A percentile compares a stretch with the other conserved stretches of the same genome.
These are phyloP conservation scores for Capillidium rhysosporum DNA, from an alignment of 371 early-diverging fungal species.

Conservation along the genomic window DNA sequence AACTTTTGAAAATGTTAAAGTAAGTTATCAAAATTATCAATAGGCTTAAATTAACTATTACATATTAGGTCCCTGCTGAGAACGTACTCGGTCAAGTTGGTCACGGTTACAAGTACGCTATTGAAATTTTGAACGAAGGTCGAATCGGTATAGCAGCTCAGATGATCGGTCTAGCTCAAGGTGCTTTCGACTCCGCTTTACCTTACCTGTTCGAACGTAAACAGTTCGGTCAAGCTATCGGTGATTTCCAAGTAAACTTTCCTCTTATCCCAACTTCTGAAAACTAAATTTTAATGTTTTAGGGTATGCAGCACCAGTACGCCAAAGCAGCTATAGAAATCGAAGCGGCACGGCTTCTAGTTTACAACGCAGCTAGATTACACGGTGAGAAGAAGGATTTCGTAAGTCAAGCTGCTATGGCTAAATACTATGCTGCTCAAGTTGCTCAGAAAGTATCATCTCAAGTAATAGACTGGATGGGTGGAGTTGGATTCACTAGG, in stretches of 20 bases:
- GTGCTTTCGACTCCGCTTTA: conserved; percentile 72
- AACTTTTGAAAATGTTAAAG: conserved; percentile 77
- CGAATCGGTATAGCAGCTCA: conserved; percentile 97
- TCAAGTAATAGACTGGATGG: conserved; percentile 88
- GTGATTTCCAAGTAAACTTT: conserved; percentile 57
- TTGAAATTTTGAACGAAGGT: conserved; percentile 94
- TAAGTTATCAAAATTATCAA: conserved; percentile 2
- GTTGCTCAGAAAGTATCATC: conserved; percentile 82
- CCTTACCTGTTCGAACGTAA: conserved; percentile 90
- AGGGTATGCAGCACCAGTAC: conserved; percentile 90
- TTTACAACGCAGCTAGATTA: conserved; percentile 91
- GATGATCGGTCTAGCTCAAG: conserved; percentile 94
- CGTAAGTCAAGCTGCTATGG: conserved; percentile 93
- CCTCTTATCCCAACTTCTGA: background rate
- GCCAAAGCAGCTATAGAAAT: conserved; percentile 89
- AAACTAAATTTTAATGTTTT: background rate
- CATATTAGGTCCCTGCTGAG: conserved; percentile 67
- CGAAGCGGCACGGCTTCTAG: conserved; percentile 87
- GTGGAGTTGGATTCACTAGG: conserved; percentile 92
- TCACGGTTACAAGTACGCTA: conserved; percentile 96
- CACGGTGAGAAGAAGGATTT: conserved; percentile 84
- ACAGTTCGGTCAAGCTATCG: conserved; percentile 76
- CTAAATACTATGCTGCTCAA: conserved; percentile 87
- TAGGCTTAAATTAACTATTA: too few species aligned
- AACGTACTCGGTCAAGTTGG: conserved; percentile 87